Conservation (phyloP, 495 filamentous ascomycete genomes). For the Oleoguttula mirabilis region DNA sequence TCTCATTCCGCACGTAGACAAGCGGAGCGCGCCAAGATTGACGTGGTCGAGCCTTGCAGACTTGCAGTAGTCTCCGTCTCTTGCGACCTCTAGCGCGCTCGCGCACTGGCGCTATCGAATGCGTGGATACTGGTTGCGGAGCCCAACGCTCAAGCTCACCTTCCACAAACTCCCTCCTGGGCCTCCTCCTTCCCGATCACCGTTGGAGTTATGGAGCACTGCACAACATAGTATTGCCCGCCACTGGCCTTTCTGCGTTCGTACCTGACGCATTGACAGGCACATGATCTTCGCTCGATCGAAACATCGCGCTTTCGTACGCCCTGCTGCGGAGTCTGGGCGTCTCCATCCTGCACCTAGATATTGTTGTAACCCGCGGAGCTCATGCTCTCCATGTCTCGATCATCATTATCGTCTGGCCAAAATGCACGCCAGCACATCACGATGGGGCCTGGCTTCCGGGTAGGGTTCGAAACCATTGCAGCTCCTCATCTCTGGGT, state of each 20-base stretch:
- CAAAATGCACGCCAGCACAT: conserved; percentile 86
- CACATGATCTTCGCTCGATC: conserved; percentile 7
- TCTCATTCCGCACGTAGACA: too few species aligned
- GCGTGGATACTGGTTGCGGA: not conserved
- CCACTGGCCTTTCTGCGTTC: conserved; percentile 4
- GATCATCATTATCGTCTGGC: conserved; percentile 47
- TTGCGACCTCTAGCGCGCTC: conserved; percentile 3
- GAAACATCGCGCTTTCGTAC: not conserved
- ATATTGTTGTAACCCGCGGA: conserved; percentile 7
- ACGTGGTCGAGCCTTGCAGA: too few species aligned
- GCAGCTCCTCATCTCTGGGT: not conserved
- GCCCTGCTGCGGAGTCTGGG: conserved; percentile 1
- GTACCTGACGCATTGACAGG: conserved; percentile 12
- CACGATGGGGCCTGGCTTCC: conserved; percentile 35
- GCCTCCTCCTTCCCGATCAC: not conserved
- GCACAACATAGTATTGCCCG: conserved; percentile 17
- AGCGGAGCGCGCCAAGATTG: too few species aligned
- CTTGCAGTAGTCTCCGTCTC: conserved; percentile 13
- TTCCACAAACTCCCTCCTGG: not conserved
- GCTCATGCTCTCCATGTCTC: conserved; percentile 27
- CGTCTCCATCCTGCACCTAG: conserved; percentile 13
- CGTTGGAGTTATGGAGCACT: conserved; percentile 11
- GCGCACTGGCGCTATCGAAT: conserved; percentile 4
- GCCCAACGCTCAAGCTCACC: conserved; percentile 6
- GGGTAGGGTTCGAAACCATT: conserved; percentile 7